phyloP scores from a whole-genome alignment of 2,329 filamentous ascomycete species.

The Alternaria ventricosa region DNA sequence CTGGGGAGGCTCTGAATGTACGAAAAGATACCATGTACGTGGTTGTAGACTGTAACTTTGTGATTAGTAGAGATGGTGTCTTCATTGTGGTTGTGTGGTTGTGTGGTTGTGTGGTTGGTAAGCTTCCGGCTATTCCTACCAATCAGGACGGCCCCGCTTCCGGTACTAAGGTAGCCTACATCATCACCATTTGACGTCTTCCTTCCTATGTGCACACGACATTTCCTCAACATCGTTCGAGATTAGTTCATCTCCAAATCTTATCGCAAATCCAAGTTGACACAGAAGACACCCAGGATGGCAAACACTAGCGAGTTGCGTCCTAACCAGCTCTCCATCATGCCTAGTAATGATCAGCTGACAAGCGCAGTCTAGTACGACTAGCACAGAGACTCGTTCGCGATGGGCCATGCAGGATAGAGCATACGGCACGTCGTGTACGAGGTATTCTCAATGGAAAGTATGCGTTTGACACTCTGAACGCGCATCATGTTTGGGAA shows the following conservation, averaged over 20 bases:
- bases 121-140: conserved; percentile 14
- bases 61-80: not conserved
- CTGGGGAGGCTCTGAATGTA: accelerated
- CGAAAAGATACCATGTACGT: not conserved
- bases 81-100: not conserved
- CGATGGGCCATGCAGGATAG: conserved; percentile 46
- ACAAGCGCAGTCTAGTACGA: conserved; percentile 44
- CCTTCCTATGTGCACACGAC: not conserved
- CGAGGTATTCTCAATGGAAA: conserved; percentile 41
- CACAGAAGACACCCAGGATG: not conserved
- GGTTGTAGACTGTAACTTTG: not conserved
- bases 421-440: conserved; percentile 39
- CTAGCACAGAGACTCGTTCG: conserved; percentile 51
- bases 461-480: conserved; percentile 43
- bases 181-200: not conserved
- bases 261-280: no score
- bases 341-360: not conserved
- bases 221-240: not conserved
- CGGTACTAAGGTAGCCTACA: not conserved
- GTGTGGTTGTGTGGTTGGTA: not conserved
- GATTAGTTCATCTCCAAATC: accelerated
- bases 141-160: conserved; percentile 2
- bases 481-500: conserved; percentile 48
- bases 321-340: not conserved
- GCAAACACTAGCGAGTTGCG: conserved; percentile 4